A percentile compares a stretch with the other conserved stretches of the same genome.
Conservation (phyloP, 139 green algal genomes). For the Coccomyxa sp. region DNA sequence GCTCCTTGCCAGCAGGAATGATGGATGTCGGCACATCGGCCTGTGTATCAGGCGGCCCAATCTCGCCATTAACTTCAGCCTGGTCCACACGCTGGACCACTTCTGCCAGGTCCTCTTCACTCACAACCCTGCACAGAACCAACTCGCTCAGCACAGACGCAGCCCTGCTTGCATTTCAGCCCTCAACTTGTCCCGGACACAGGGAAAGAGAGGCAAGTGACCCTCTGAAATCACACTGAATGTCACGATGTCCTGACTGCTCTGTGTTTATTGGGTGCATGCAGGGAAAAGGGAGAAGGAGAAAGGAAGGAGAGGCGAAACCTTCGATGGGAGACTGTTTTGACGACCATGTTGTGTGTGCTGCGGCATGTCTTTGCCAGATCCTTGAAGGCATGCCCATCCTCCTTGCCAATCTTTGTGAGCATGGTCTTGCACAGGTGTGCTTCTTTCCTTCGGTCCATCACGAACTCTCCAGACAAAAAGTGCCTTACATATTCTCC, state of each 20-base stretch:
- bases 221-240: background rate
- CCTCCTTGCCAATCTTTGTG: constrained; percentile 40
- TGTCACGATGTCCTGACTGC: background rate
- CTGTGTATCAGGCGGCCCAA: constrained; percentile 34
- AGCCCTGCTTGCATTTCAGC: background rate
- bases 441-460: constrained; percentile 64
- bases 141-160: background rate
- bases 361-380: constrained; percentile 35
- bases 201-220: background rate
- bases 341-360: constrained; percentile 53
- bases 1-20: constrained; percentile 11
- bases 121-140: constrained; percentile 12
- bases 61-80: constrained; percentile 34
- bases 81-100: constrained; percentile 52
- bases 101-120: constrained; percentile 12
- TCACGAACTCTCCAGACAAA: constrained; percentile 34
- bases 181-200: background rate
- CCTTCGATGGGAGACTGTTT: constrained; percentile 35
- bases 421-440: constrained; percentile 67
- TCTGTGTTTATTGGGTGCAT: background rate
- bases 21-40: constrained; percentile 19
- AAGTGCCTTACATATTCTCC: constrained; percentile 79
- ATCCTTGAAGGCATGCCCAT: constrained; percentile 24
- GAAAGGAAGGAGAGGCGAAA: background rate
- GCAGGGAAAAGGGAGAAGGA: background rate